These are phyloP conservation scores for Termitomyces sp. DNA, from an alignment of 768 basidiomycete species.

Conservation along the genomic window DNA sequence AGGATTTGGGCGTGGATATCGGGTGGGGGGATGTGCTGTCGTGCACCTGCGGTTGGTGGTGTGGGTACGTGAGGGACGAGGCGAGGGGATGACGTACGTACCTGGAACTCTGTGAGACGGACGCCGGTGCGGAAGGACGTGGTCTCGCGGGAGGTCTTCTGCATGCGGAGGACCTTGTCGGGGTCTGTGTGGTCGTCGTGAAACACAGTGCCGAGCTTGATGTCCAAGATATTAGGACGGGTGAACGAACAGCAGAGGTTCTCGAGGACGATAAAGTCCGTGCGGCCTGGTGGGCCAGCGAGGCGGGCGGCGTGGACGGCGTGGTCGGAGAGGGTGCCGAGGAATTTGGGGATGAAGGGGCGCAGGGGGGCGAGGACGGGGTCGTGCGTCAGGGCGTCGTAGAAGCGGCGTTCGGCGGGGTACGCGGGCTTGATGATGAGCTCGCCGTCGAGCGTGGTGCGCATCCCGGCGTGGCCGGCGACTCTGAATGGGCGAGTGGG, in stretches of 20 bases:
- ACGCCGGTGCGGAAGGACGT: slow-evolving; percentile 76
- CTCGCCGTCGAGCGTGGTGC: slow-evolving; percentile 60
- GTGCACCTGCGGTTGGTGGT: slow-evolving; percentile 64
- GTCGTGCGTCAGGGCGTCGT: slow-evolving; percentile 44
- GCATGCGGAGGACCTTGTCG: slow-evolving; percentile 79
- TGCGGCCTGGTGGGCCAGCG: slow-evolving; percentile 5
- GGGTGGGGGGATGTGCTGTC: slow-evolving; percentile 49
- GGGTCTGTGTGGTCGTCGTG: slow-evolving; percentile 60
- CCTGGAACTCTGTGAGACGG: slow-evolving; percentile 87
- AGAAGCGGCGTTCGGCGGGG: slow-evolving; percentile 65
- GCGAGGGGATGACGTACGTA: slow-evolving; percentile 24
- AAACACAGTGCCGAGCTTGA: slow-evolving; percentile 89
- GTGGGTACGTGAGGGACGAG: no score
- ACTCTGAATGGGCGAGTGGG: slow-evolving; percentile 36
- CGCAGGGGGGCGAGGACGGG: slow-evolving; percentile 37
- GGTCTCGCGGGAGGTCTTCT: slow-evolving; percentile 56
- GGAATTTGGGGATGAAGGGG: slow-evolving; percentile 66
- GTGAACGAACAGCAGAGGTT: slow-evolving; percentile 70
- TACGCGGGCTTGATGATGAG: slow-evolving; percentile 77
- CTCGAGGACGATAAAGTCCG: slow-evolving; percentile 76
- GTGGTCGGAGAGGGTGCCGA: slow-evolving; percentile 56
- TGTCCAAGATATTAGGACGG: slow-evolving; percentile 82
- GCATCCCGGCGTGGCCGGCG: slow-evolving; percentile 71
- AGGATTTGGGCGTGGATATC: slow-evolving; percentile 62
- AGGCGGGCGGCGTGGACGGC: not conserved